A percentile compares a stretch with the other conserved stretches of the same genome.
These are phyloP conservation scores for Ajuga chamaepitys DNA, from an alignment of 257 asterid genomes.

Conservation along the genomic window DNA sequence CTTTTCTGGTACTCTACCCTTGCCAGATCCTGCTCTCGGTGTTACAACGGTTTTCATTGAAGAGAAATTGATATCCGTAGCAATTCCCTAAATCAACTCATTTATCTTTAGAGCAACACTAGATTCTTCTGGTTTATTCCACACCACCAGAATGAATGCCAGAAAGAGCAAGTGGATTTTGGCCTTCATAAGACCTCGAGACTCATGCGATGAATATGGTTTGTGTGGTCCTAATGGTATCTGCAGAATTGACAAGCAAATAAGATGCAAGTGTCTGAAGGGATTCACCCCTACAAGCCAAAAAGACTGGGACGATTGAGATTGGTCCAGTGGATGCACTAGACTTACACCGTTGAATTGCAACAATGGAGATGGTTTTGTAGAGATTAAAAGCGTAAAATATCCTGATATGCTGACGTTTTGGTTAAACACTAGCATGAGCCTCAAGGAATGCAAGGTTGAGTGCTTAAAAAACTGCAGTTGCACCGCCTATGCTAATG, in stretches of 20 bases:
- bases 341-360: slow-evolving; percentile 7
- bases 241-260: too few species aligned
- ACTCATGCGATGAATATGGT: too few species aligned
- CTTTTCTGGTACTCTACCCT: slow-evolving; percentile 4
- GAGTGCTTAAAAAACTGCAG: not conserved
- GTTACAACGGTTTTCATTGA: not conserved
- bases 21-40: not conserved
- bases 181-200: too few species aligned
- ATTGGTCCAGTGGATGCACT: slow-evolving; percentile 20
- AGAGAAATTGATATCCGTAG: not conserved
- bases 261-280: not conserved
- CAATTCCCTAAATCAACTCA: slow-evolving; percentile 4
- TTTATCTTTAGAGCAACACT: not conserved
- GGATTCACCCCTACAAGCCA: not conserved
- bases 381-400: slow-evolving; percentile 3
- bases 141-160: slow-evolving; percentile 1
- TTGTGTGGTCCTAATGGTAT: not conserved
- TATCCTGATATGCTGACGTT: not conserved
- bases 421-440: not conserved
- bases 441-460: not conserved
- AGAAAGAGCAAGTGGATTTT: slow-evolving; percentile 3
- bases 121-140: not conserved
- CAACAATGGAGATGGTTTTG: slow-evolving; percentile 11
- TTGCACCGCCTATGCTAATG: not conserved
- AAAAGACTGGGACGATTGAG: slow-evolving; percentile 9